Evolutionary conservation across 2,329 filamentous ascomycete species (phyloP).

Genomic region (Penicillium sp.): DNA sequence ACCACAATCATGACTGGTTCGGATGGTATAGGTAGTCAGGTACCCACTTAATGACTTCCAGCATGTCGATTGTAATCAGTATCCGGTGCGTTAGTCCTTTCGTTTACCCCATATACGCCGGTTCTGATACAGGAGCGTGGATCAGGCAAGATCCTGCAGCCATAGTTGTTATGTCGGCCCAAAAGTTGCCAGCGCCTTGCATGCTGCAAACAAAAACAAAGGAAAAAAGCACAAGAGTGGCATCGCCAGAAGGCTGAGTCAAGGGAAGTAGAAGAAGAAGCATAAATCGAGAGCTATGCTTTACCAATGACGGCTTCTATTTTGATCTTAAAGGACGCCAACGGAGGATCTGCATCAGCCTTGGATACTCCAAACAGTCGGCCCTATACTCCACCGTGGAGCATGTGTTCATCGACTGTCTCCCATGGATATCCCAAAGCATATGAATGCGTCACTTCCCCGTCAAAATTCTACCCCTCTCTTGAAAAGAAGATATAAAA

Average conservation of each 20-base stretch:
- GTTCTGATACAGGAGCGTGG: neutral
- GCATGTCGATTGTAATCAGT: slow-evolving; percentile 7
- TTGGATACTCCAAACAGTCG: neutral
- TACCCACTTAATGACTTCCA: slow-evolving; percentile 2
- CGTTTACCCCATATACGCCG: slow-evolving; percentile 7
- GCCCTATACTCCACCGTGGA: slow-evolving; percentile 6
- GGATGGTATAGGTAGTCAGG: neutral
- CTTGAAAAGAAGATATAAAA: neutral
- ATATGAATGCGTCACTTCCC: slow-evolving; percentile 6
- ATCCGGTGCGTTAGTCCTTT: slow-evolving; percentile 1
- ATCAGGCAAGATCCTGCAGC: neutral
- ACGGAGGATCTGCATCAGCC: neutral
- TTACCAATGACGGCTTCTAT: neutral
- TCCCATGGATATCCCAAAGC: neutral
- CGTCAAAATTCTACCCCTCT: neutral
- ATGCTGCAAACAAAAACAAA: neutral
- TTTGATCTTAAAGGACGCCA: neutral
- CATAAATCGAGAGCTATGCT: neutral
- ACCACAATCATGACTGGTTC: slow-evolving; percentile 1
- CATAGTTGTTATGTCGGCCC: neutral
- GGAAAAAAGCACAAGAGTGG: neutral
- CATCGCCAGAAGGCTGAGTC: neutral
- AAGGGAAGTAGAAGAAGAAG: neutral
- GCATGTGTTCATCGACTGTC: neutral
- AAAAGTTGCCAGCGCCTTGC: neutral